Evolutionary conservation across 495 filamentous ascomycete species (phyloP), one percentile per base, ranked within the genome.

Genomic region (Neurospora sp.): DNA sequence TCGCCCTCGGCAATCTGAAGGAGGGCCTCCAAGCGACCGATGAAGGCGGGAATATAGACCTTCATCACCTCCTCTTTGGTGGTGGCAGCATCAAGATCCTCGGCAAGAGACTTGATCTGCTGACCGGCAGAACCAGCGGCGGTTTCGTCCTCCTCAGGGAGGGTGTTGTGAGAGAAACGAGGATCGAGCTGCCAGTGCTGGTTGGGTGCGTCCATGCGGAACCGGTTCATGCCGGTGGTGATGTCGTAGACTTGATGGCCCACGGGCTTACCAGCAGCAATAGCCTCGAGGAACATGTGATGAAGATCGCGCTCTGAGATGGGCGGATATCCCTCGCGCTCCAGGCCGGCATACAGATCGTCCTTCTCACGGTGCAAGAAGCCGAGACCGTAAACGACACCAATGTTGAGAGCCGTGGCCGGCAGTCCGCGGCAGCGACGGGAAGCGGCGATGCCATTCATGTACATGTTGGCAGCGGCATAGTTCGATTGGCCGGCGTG

Each of bases 231-330:
- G 3, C 84, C 84, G 0, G 82, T 85, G 12, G 81, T 83, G 39
- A 85, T 75, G 70, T 82, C 79, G 53, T 72, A 69, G 20, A 79
- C 70, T 27, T 73, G 71, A 0, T 42, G 72, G 4, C 74, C 71
- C 42, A 27, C 70, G 0, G 83, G 80, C 68, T 74, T 74, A 12
- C 84, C 82, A 2, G 82, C 79, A 27, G 79, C 71, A 22, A 91
- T 82, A 22, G 87, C 86, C 75, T 90, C 88, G 10, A 87, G 81
- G 74, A 90, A 89, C 75, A 88, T 83, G 72, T 89, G 86, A 42
- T 88, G 86, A 69, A 90, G 80, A 70, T 90, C 88, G 8, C 82
- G 82, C 74, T 91, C 89, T 1, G 88, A 89, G 70, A 90, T 85
- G 72, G 82, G 85, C 27, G 82, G 83, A 44, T 85, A 85, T 42